Evolutionary conservation across 805 yeast genomes (phyloP).

Genomic region (Metschnikowia bowlesiae): DNA sequence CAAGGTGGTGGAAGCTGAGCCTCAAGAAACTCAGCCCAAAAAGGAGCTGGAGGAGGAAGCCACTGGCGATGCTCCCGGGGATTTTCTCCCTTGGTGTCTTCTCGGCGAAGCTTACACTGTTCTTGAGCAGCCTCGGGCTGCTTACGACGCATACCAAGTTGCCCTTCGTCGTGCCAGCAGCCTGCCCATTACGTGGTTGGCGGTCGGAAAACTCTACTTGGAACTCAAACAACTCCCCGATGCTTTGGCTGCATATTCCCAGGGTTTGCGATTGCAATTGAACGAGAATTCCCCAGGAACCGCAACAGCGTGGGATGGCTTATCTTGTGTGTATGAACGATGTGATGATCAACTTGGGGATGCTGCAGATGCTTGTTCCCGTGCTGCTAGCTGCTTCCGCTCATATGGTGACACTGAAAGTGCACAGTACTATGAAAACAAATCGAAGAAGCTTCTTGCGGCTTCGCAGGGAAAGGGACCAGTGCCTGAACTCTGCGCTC

Average conservation of each 20-base stretch:
- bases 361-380: conserved; percentile 54
- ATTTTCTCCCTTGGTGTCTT: conserved; percentile 56
- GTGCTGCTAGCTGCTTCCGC: conserved; percentile 49
- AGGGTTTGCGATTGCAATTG: conserved; percentile 51
- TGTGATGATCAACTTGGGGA: conserved; percentile 58
- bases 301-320: conserved; percentile 64
- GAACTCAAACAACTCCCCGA: conserved; percentile 58
- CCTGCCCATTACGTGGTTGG: conserved; percentile 62
- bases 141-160: conserved; percentile 53
- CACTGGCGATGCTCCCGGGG: conserved; percentile 29
- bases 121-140: conserved; percentile 43
- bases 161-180: conserved; percentile 50
- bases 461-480: conserved; percentile 43
- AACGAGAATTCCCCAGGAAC: conserved; percentile 44
- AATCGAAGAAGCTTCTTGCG: conserved; percentile 40
- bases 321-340: conserved; percentile 57
- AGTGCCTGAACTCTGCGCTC: conserved; percentile 41
- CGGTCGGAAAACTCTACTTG: conserved; percentile 58
- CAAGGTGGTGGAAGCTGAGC: conserved; percentile 18
- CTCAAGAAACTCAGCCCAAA: conserved; percentile 11
- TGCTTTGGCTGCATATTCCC: conserved; percentile 63
- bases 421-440: conserved; percentile 39
- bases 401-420: conserved; percentile 42
- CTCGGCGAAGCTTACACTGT: conserved; percentile 50
- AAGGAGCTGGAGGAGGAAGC: conserved; percentile 14